phyloP scores from a whole-genome alignment of 106 monocot species.

The Platanthera guangdongensis region DNA sequence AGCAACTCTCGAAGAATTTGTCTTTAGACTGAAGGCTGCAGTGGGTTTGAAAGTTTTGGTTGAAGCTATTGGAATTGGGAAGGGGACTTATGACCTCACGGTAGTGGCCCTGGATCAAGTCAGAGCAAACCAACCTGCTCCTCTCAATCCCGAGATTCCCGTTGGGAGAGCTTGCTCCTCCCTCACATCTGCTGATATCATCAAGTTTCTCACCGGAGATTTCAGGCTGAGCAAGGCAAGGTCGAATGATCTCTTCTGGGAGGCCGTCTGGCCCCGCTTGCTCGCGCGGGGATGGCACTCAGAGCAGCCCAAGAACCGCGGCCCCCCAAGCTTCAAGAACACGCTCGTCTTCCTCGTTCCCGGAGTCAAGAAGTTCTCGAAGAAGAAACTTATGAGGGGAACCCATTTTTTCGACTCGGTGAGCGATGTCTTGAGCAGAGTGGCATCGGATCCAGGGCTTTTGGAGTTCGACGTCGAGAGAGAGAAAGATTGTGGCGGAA shows the following conservation, averaged over 20 bases:
- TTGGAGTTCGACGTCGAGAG: slow-evolving; percentile 55
- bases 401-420: slow-evolving; percentile 93
- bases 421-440: slow-evolving; percentile 77
- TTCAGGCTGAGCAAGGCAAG: slow-evolving; percentile 80
- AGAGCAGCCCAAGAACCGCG: slow-evolving; percentile 59
- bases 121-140: slow-evolving; percentile 21
- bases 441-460: slow-evolving; percentile 69
- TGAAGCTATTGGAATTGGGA: slow-evolving; percentile 70
- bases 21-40: slow-evolving; percentile 37
- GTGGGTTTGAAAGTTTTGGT: slow-evolving; percentile 49
- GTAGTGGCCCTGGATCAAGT: slow-evolving; percentile 28
- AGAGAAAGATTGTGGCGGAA: slow-evolving; percentile 6
- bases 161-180: slow-evolving; percentile 72
- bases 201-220: slow-evolving; percentile 81
- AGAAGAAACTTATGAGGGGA: slow-evolving; percentile 72
- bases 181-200: slow-evolving; percentile 51
- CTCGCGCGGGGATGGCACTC: slow-evolving; percentile 86
- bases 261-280: slow-evolving; percentile 93
- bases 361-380: slow-evolving; percentile 72
- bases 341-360: slow-evolving; percentile 71
- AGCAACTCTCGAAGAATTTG: slow-evolving; percentile 61
- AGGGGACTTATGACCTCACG: slow-evolving; percentile 74
- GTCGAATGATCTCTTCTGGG: slow-evolving; percentile 95
- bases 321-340: slow-evolving; percentile 21
- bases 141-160: slow-evolving; percentile 42